Conservation (phyloP, 345 rosid genomes). For the Bruguiera gymnorhiza region DNA sequence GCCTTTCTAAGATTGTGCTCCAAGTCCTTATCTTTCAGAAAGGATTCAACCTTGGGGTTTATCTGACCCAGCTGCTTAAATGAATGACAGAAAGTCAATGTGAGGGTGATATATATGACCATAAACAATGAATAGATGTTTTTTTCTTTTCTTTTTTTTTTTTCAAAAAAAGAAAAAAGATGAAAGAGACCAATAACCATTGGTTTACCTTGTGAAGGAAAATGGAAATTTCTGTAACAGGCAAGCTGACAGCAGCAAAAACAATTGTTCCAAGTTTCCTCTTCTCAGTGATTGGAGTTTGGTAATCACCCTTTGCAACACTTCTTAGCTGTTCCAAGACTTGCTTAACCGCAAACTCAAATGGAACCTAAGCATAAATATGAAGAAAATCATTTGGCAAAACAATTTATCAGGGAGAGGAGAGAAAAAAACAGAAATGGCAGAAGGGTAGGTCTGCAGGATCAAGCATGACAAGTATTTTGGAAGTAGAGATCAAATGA, state of each 20-base stretch:
- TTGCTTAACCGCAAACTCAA: slow-evolving; percentile 65
- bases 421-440: neutral
- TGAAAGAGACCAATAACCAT: neutral
- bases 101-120: neutral
- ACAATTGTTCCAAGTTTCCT: slow-evolving; percentile 62
- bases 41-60: slow-evolving; percentile 43
- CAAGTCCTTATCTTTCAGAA: slow-evolving; percentile 53
- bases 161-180: neutral
- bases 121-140: too few species aligned
- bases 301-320: slow-evolving; percentile 67
- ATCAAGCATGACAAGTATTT: too few species aligned
- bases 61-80: slow-evolving; percentile 48
- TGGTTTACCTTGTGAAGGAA: slow-evolving; percentile 59
- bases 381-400: neutral
- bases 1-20: slow-evolving; percentile 46
- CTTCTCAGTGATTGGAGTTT: slow-evolving; percentile 56
- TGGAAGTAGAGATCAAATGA: too few species aligned
- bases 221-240: slow-evolving; percentile 43
- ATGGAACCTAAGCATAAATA: slow-evolving; percentile 56
- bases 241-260: slow-evolving; percentile 79
- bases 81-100: neutral
- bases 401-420: neutral
- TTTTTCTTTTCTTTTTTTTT: too few species aligned
- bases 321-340: slow-evolving; percentile 67
- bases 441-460: too few species aligned